These are phyloP conservation scores for Boletus rubroflammeus DNA, from an alignment of 768 basidiomycete genomes.

Conservation along the genomic window DNA sequence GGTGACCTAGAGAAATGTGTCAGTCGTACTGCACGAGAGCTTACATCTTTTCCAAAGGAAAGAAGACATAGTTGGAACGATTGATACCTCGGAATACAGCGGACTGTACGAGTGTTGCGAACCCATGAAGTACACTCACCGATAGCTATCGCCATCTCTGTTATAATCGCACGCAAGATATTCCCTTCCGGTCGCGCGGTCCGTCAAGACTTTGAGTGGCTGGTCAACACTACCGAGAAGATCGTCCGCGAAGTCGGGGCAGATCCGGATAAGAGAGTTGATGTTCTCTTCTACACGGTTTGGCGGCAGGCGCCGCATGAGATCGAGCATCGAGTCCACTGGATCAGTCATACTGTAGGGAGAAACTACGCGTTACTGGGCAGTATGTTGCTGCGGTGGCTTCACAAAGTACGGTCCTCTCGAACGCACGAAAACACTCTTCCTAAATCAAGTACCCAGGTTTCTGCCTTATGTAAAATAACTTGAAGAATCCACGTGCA, in stretches of 20 bases:
- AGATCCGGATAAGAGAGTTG: constrained; percentile 70
- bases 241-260: constrained; percentile 94
- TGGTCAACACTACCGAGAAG: constrained; percentile 93
- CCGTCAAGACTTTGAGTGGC: constrained; percentile 77
- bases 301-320: constrained; percentile 94
- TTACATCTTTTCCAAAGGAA: background rate
- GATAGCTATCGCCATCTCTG: constrained; percentile 85
- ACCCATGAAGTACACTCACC: constrained; percentile 37
- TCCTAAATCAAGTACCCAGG: constrained; percentile 7
- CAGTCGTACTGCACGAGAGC: constrained; percentile 4
- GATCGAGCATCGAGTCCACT: constrained; percentile 91
- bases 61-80: background rate
- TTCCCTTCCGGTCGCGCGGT: constrained; percentile 78
- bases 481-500: too few relatives aligned
- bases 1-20: constrained; percentile 66
- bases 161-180: constrained; percentile 95
- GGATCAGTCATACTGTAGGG: constrained; percentile 59
- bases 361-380: background rate
- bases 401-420: background rate
- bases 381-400: background rate
- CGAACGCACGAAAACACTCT: background rate
- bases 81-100: background rate
- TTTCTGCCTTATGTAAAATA: background rate
- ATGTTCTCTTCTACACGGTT: constrained; percentile 86
- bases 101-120: background rate